A percentile compares a stretch with the other conserved stretches of the same genome.
Evolutionary conservation across 2,329 filamentous ascomycete species (phyloP).

Genomic region (Boeremia lycopersici): DNA sequence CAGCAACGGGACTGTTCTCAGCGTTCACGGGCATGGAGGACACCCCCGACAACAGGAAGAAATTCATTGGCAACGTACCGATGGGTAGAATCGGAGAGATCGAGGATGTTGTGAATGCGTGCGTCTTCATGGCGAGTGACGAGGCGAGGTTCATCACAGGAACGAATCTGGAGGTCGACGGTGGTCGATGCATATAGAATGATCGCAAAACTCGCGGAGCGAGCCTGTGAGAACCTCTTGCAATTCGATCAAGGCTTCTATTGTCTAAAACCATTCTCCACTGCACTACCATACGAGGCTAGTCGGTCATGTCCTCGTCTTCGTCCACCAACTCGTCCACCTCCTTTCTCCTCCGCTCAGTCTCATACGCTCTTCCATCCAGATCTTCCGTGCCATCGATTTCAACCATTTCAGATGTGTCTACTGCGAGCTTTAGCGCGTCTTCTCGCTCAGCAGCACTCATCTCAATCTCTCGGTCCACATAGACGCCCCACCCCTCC

Average conservation of each 20-base stretch:
- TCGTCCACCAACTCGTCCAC: conserved; percentile 28
- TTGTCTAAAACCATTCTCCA: background rate
- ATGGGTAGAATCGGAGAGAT: conserved; percentile 65
- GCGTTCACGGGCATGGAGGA: conserved; percentile 66
- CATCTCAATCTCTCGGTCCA: conserved; percentile 30
- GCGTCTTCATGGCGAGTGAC: conserved; percentile 62
- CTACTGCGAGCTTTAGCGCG: background rate
- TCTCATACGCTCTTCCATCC: conserved; percentile 7
- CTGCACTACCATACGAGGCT: background rate
- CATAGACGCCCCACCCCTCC: conserved; percentile 39
- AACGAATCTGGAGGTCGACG: conserved; percentile 51
- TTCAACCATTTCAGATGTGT: no score
- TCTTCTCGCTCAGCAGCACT: conserved; percentile 23
- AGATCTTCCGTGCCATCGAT: no score
- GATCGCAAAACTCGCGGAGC: background rate
- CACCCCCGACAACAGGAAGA: conserved; percentile 60
- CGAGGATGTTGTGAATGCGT: conserved; percentile 64
- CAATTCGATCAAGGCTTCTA: no score
- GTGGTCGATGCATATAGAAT: conserved; percentile 44
- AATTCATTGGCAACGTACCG: conserved; percentile 62
- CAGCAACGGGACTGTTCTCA: conserved; percentile 67
- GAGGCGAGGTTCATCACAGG: conserved; percentile 67
- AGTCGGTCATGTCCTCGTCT: conserved; percentile 7
- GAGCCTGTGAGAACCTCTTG: background rate
- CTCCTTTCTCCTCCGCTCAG: conserved; percentile 21